Percentiles rank a stretch among this genome's conserved stretches.
Evolutionary conservation across 305 asterid species (phyloP).

Genomic region (Withania somnifera): DNA sequence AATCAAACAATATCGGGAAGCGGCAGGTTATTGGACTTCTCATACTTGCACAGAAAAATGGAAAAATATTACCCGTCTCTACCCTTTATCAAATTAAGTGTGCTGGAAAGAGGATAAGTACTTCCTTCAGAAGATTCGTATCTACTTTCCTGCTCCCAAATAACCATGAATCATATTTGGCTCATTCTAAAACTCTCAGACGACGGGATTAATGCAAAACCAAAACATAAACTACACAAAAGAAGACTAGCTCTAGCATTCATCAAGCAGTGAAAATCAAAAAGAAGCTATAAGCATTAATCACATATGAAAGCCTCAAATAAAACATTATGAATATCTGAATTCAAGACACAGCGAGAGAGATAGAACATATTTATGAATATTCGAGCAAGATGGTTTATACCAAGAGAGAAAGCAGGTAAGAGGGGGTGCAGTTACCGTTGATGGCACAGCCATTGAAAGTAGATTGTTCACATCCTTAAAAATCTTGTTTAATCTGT

Average conservation of each 20-base stretch:
- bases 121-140: not conserved
- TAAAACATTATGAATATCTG: not conserved
- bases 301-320: not conserved
- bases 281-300: not conserved
- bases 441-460: slow-evolving; percentile 24
- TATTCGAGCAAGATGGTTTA: not conserved
- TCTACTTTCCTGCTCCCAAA: not conserved
- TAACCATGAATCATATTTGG: not conserved
- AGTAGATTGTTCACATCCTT: slow-evolving; percentile 18
- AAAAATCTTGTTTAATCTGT: slow-evolving; percentile 7
- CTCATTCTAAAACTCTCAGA: not conserved
- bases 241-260: not conserved
- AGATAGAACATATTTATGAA: not conserved
- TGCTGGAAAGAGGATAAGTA: not conserved
- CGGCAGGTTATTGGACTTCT: not conserved
- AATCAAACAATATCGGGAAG: not conserved
- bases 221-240: not conserved
- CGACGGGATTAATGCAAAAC: not conserved
- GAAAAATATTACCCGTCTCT: not conserved
- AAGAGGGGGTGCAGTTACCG: slow-evolving; percentile 6
- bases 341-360: not conserved
- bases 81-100: not conserved
- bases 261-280: not conserved
- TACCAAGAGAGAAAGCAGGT: not conserved
- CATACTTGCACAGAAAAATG: not conserved